phyloP scores from a whole-genome alignment of 768 basidiomycete species.

The Lanmaoa rubissima region DNA sequence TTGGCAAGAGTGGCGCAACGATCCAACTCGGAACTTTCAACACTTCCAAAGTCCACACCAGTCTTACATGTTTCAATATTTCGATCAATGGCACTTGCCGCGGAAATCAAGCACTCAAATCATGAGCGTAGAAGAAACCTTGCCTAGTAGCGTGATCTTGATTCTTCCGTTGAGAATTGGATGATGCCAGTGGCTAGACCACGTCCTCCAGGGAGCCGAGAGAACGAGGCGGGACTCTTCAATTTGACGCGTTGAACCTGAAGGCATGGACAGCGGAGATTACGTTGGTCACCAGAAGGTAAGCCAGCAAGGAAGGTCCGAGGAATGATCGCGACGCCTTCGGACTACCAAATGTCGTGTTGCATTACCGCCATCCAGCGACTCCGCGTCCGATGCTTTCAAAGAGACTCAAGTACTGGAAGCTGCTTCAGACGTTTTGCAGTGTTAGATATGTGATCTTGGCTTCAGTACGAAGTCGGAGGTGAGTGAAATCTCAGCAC shows the following conservation, averaged over 20 bases:
- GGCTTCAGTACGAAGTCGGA: background rate
- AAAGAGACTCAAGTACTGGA: background rate
- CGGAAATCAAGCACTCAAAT: background rate
- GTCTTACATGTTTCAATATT: background rate
- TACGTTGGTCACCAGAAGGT: conserved; percentile 12
- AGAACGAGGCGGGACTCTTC: background rate
- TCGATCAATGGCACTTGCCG: background rate
- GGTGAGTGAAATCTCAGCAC: conserved; percentile 2
- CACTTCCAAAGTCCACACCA: background rate
- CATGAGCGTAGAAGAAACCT: background rate
- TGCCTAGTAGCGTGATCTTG: background rate
- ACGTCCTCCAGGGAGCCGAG: background rate
- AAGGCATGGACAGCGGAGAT: conserved; percentile 13
- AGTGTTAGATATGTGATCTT: background rate
- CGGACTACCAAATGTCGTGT: conserved; percentile 10
- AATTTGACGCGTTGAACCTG: background rate
- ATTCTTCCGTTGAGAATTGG: background rate
- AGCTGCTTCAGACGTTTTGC: background rate
- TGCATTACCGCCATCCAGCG: background rate
- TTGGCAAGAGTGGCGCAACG: background rate
- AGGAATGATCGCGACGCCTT: conserved; percentile 18
- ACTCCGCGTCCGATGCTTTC: background rate
- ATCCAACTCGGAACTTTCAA: background rate
- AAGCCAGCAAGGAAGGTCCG: conserved; percentile 14
- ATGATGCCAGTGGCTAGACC: background rate